Percentiles rank a stretch among this genome's conserved stretches.
Evolutionary conservation across 225 moss, liverwort and hornwort genomes (phyloP).

Genomic region (Bryum argenteum): DNA sequence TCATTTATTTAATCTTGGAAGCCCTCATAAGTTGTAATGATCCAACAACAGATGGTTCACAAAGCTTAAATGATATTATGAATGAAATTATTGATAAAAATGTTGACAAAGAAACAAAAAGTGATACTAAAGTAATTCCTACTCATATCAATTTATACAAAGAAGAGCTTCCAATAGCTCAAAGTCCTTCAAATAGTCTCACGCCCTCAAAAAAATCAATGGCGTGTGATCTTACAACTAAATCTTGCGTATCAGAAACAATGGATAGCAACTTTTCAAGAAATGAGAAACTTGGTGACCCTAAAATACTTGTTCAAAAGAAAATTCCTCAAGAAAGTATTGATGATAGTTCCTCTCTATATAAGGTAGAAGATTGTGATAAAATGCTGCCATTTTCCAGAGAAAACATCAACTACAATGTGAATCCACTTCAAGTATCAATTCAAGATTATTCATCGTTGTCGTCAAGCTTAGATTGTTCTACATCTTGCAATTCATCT

Average conservation of each 20-base stretch:
- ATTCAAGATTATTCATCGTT: no score
- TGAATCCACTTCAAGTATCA: conserved; percentile 4
- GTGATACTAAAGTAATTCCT: not conserved
- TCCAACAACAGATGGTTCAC: not conserved
- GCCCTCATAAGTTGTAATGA: not conserved
- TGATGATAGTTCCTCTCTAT: not conserved
- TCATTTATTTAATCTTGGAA: no score
- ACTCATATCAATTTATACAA: not conserved
- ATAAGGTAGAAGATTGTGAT: conserved; percentile 18
- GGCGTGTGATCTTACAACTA: not conserved
- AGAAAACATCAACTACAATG: not conserved
- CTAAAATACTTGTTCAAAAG: not conserved
- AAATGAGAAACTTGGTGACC: not conserved
- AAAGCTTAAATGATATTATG: not conserved
- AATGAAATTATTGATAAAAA: not conserved
- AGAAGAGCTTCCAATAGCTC: not conserved
- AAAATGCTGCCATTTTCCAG: not conserved
- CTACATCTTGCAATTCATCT: not conserved
- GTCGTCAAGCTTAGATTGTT: not conserved
- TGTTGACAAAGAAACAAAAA: not conserved
- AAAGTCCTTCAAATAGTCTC: not conserved
- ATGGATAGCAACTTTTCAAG: not conserved
- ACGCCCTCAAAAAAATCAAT: not conserved
- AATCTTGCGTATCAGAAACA: not conserved
- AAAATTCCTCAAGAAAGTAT: not conserved